Base-by-base conservation (phyloP, 73 alveolate species). In the Uronychia setigera region DNA sequence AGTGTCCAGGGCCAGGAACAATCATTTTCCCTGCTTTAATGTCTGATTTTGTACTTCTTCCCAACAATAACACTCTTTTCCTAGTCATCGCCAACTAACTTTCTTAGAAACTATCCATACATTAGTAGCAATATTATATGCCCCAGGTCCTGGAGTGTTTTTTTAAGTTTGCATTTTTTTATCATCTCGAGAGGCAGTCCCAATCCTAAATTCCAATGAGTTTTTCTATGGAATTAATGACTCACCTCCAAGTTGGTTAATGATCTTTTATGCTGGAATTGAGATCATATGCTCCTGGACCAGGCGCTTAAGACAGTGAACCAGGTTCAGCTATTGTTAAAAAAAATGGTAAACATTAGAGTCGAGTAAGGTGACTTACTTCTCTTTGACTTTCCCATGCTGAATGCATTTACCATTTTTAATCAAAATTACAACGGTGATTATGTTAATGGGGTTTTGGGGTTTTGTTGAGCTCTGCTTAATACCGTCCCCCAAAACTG, bases 1-100 rank as follows among this genome's bases (percentile, higher is more conserved):
- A 46, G 67, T 46, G 67, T 19, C 67, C 67, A 46, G 67, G 67
- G 67, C 67, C 67, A 11, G 67, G 67, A 46, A 46, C 19, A 46
- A 11, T 46, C n/a, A 19, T 46, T 46, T 19, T 5, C 67, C 5
- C 5, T 46, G 67, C 5, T 19, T 46, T 46, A 11, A 11, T 19
- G n/a, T 46, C 67, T 46, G 67, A 46, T 19, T 46, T 46, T 46
- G 67, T 19, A 46, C n/a, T 11, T 11, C 67, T 5, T 46, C 67
- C 67, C 67, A 46, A 19, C 67, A 46, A 11, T 46, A 46, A 11
- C 67, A 46, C 19, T 46, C 67, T 46, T 46, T 46, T 46, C 19
- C 67, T 46, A 11, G 67, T 46, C n/a, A 46, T 46, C 5, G 67
- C 67, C 5, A 46, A 19, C 67, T 46, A 19, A 46, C n/a, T 5